A percentile compares a stretch with the other conserved stretches of the same genome.
Conservation (phyloP, 371 early-diverging fungal genomes). For the Syncephalastrum monosporum region DNA sequence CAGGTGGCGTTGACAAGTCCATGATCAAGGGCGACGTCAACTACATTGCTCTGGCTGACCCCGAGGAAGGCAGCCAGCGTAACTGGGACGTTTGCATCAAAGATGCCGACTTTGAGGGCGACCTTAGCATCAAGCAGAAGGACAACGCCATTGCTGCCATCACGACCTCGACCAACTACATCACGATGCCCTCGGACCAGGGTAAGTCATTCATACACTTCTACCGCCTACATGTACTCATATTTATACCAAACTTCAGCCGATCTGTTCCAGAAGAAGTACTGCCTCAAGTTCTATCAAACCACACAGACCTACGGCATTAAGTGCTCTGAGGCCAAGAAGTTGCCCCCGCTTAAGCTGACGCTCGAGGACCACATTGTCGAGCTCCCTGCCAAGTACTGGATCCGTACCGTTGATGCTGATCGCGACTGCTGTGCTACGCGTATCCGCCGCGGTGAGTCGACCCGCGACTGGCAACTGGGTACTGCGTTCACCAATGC, state of each 20-base stretch:
- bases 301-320: constrained; percentile 37
- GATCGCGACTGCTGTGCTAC: constrained; percentile 41
- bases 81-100: constrained; percentile 47
- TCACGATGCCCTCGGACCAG: constrained; percentile 44
- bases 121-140: constrained; percentile 26
- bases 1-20: constrained; percentile 44
- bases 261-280: constrained; percentile 37
- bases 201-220: constrained; percentile 17
- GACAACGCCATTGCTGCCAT: constrained; percentile 37
- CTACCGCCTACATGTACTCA: constrained; percentile 2
- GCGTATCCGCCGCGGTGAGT: constrained; percentile 36
- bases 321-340: constrained; percentile 44
- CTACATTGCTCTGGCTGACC: constrained; percentile 27
- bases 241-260: constrained; percentile 19
- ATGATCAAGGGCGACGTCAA: constrained; percentile 39
- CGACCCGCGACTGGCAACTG: constrained; percentile 40
- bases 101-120: constrained; percentile 34
- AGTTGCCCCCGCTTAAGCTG: constrained; percentile 37
- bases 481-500: constrained; percentile 47
- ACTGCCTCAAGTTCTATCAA: constrained; percentile 41
- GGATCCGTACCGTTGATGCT: constrained; percentile 34
- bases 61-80: constrained; percentile 18
- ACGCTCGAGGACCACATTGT: constrained; percentile 33
- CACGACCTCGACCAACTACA: constrained; percentile 37
- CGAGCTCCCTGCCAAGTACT: constrained; percentile 41